Conservation (phyloP, 202 grass and related monocot species). For the Saccharum hybrid region DNA sequence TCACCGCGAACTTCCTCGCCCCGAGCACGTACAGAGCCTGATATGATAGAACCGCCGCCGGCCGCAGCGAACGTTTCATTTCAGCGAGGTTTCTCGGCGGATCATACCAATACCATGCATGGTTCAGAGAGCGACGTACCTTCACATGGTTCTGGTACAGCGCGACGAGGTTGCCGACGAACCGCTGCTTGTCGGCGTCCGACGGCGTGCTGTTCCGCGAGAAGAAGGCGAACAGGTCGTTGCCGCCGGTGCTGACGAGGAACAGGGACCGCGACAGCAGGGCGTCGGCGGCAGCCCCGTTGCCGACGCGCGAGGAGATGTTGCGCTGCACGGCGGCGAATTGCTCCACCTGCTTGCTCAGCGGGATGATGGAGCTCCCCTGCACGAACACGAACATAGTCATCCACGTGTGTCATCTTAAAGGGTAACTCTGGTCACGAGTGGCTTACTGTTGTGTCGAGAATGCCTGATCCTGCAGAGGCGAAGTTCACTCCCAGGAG, state of each 20-base stretch:
- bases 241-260: constrained; percentile 84
- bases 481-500: constrained; percentile 80
- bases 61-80: neutral
- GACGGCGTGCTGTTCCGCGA: constrained; percentile 58
- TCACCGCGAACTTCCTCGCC: constrained; percentile 69
- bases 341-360: constrained; percentile 75
- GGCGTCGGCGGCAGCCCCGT: constrained; percentile 42
- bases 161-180: constrained; percentile 59
- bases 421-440: neutral
- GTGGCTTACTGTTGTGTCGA: constrained; percentile 69
- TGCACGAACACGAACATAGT: constrained; percentile 15
- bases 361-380: constrained; percentile 68
- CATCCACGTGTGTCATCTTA: neutral
- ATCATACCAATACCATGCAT: neutral
- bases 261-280: constrained; percentile 75
- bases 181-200: constrained; percentile 36
- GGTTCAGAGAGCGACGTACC: constrained; percentile 35
- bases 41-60: neutral
- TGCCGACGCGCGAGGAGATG: constrained; percentile 57
- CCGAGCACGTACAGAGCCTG: constrained; percentile 68
- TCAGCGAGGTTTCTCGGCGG: neutral
- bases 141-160: constrained; percentile 57
- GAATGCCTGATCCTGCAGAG: constrained; percentile 90
- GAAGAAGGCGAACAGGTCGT: constrained; percentile 94
- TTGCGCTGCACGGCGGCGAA: constrained; percentile 61